These are phyloP conservation scores for Diospyros kaki DNA, from an alignment of 148 eudicot genomes.

Conservation along the genomic window DNA sequence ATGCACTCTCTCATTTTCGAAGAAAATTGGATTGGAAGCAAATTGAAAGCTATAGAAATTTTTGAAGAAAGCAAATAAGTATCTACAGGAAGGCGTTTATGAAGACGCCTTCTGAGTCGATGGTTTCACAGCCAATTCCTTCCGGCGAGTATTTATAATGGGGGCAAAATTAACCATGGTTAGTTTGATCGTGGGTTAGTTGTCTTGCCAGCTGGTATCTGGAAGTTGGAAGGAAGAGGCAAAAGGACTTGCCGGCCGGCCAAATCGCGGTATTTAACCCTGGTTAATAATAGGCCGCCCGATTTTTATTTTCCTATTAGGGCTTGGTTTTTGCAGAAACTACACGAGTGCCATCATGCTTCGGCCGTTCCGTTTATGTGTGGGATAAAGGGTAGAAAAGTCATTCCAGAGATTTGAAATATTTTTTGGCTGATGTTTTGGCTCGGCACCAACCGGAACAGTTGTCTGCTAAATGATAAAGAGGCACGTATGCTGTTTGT, in stretches of 20 bases:
- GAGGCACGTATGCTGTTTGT: not conserved
- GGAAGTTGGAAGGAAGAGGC: too few relatives aligned
- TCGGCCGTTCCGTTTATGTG: too few relatives aligned
- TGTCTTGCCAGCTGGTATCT: not conserved
- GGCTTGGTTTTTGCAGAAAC: not conserved
- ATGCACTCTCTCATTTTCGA: slow-evolving; percentile 25
- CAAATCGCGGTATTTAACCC: not conserved
- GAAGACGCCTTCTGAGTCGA: slow-evolving; percentile 30
- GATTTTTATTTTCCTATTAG: slow-evolving; percentile 9
- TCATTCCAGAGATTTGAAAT: not conserved
- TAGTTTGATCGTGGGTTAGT: slow-evolving; percentile 5
- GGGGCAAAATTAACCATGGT: slow-evolving; percentile 10
- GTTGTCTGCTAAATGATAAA: too few relatives aligned
- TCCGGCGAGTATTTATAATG: not conserved
- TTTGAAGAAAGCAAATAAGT: not conserved
- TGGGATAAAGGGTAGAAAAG: not conserved
- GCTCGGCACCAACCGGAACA: too few relatives aligned
- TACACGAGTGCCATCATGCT: not conserved
- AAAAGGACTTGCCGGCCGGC: too few relatives aligned
- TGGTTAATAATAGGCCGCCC: not conserved
- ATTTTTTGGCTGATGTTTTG: too few relatives aligned
- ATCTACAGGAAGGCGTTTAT: slow-evolving; percentile 25
- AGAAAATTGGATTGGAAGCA: not conserved
- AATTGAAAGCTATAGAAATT: too few relatives aligned
- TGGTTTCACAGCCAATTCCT: not conserved